Percentiles rank a stretch among this genome's conserved stretches.
phyloP scores from a whole-genome alignment of 257 asterid species.

The Scutellaria galericulata region DNA sequence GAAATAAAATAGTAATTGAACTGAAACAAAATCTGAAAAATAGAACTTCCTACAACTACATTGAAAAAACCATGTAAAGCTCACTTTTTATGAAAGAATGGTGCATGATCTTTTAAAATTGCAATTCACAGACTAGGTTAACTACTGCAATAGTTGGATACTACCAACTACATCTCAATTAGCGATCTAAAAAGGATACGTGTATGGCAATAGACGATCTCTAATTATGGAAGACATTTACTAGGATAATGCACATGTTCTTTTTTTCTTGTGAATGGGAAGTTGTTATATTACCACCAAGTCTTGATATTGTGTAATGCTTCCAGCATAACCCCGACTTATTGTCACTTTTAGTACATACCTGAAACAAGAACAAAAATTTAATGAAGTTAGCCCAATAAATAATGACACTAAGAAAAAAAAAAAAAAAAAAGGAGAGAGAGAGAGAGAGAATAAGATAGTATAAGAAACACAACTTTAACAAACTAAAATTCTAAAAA shows the following conservation, averaged over 20 bases:
- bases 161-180: slow-evolving; percentile 19
- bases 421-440: not conserved
- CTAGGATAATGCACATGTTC: slow-evolving; percentile 26
- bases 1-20: not conserved
- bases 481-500: slow-evolving; percentile 13
- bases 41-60: not conserved
- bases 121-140: slow-evolving; percentile 17
- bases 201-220: not conserved
- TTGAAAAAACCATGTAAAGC: not conserved
- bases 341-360: slow-evolving; percentile 89
- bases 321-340: slow-evolving; percentile 94
- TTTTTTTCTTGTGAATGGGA: slow-evolving; percentile 23
- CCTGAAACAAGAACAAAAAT: slow-evolving; percentile 54
- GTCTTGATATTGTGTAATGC: slow-evolving; percentile 92
- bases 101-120: not conserved
- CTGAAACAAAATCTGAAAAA: not conserved
- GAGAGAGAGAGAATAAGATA: not conserved
- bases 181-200: slow-evolving; percentile 6
- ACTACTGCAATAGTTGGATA: slow-evolving; percentile 12
- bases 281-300: slow-evolving; percentile 65
- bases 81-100: slow-evolving; percentile 8
- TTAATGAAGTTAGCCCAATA: slow-evolving; percentile 30
- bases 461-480: not conserved
- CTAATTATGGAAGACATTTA: slow-evolving; percentile 26
- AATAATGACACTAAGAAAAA: slow-evolving; percentile 11